phyloP scores from a whole-genome alignment of 306 rosid genomes.

The Lotus japonicus region DNA sequence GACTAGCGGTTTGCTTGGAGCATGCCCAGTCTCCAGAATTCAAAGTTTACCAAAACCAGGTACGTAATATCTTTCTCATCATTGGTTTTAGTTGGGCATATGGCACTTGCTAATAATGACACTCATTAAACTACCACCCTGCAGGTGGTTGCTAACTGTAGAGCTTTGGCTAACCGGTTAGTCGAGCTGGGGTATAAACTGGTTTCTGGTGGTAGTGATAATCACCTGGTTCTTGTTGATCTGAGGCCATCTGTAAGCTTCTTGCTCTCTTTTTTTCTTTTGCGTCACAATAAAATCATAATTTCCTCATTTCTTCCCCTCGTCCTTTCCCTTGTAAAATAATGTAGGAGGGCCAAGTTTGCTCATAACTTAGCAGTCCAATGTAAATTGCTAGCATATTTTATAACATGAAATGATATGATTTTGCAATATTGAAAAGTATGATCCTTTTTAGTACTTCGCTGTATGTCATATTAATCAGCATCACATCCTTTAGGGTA shows the following conservation, averaged over 20 bases:
- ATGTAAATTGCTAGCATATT: neutral
- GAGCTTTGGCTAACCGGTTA: constrained; percentile 76
- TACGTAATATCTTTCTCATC: constrained; percentile 18
- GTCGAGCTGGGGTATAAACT: constrained; percentile 62
- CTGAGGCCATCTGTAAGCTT: constrained; percentile 81
- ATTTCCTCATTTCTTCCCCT: neutral
- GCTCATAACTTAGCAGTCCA: neutral
- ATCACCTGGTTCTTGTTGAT: constrained; percentile 91
- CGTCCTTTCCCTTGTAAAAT: neutral
- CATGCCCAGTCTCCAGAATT: constrained; percentile 71
- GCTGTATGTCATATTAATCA: constrained; percentile 18
- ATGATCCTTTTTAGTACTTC: neutral
- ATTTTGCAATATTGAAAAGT: constrained; percentile 9
- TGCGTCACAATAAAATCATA: neutral
- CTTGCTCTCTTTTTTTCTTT: neutral
- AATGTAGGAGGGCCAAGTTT: neutral
- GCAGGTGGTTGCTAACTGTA: constrained; percentile 82
- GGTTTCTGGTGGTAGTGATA: constrained; percentile 95
- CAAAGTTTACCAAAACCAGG: constrained; percentile 80
- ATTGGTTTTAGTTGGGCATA: neutral
- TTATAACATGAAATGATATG: neutral
- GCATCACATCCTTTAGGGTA: constrained; percentile 40
- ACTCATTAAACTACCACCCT: neutral
- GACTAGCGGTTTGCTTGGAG: constrained; percentile 85
- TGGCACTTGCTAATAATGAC: constrained; percentile 11